Percentiles rank a stretch among this genome's conserved stretches.
These are phyloP conservation scores for Colletotrichum tofieldiae DNA, from an alignment of 2,329 filamentous ascomycete species.

Conservation along the genomic window DNA sequence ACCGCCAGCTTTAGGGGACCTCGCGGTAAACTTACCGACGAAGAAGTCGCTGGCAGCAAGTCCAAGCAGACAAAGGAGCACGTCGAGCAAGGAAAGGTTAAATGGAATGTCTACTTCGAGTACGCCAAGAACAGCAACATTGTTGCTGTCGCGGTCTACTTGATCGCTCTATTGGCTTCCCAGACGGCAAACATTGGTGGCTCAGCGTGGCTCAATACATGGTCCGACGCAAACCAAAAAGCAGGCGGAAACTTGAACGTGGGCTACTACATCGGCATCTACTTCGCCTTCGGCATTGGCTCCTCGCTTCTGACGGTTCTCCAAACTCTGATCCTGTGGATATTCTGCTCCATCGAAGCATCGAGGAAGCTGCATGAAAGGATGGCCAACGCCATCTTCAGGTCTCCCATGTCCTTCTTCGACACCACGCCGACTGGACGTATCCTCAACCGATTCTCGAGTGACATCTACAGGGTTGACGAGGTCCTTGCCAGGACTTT, in stretches of 20 bases:
- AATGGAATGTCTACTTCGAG: conserved; percentile 94
- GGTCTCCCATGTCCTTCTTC: conserved; percentile 98
- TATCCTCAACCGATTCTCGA: conserved; percentile 95
- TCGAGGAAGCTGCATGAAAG: conserved; percentile 96
- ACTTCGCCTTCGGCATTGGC: conserved; percentile 94
- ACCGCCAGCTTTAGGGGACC: conserved; percentile 91
- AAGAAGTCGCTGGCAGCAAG: conserved; percentile 83
- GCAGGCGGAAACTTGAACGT: conserved; percentile 80
- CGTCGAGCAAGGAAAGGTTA: conserved; percentile 95
- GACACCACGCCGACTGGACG: conserved; percentile 97
- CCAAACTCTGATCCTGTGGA: conserved; percentile 97
- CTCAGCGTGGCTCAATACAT: conserved; percentile 93
- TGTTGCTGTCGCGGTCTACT: conserved; percentile 84
- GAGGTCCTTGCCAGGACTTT: conserved; percentile 96
- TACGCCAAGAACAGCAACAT: conserved; percentile 97
- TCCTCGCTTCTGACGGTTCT: conserved; percentile 87
- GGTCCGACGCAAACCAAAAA: conserved; percentile 85
- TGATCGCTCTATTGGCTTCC: conserved; percentile 81
- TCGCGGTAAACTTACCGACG: conserved; percentile 86
- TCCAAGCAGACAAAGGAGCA: conserved; percentile 91
- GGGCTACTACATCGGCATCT: conserved; percentile 93
- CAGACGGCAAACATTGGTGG: conserved; percentile 88
- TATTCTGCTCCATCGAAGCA: conserved; percentile 99
- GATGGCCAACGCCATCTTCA: conserved; percentile 98
- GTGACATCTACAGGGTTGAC: conserved; percentile 86